Base-by-base conservation (phyloP, 1,139 yeast species). In the Ogataea hybrid region DNA sequence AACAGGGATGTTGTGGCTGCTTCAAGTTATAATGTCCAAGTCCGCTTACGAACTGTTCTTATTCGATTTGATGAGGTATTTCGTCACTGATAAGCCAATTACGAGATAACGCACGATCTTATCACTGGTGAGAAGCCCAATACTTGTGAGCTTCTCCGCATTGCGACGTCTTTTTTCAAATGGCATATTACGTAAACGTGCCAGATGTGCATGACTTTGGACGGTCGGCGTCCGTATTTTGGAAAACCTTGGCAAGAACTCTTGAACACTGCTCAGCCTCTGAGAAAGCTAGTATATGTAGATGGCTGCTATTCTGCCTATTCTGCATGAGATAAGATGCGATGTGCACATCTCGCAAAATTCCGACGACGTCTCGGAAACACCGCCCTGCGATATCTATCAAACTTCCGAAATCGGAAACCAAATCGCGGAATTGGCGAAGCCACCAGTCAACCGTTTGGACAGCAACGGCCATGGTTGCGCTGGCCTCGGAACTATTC, bases 331-430 rank as follows among this genome's bases (percentile, higher is more conserved):
- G 31, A 28, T 28, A 28, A 15, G 18, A 6, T 16, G 22, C 17
- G 22, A 17, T 30, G 17, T 16, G 20, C 15, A 15, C 18, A 4
- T 6, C 4, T 21, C 37, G 37, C 37, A 34, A 34, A 25, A 6
- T 34, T 34, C 37, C 37, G 37, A 12, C 10, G 12, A 11, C 16
- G 7, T 18, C 25, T 34, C 31, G 31, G 37, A 27, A 34, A 25
- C 17, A 10, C 6, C 5, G 6, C 10, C 3, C 9, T n/a, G n/a
- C 15, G 10, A 25, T 34, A 34, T 34, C 37, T 34, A 14, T 20
- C 14, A 27, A 34, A 25, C 12, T 34, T 23, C 37, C 37, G 15
- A 25, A 22, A 22, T 16, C 11, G 37, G 37, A 35, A 35, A 28
- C 14, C n/a, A 10, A 14, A 5, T 16, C 25, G 35, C 35, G 35